Evolutionary conservation across 2,329 filamentous ascomycete genomes (phyloP), one percentile per base, ranked within the genome.

Genomic region (Endothia cerciana): DNA sequence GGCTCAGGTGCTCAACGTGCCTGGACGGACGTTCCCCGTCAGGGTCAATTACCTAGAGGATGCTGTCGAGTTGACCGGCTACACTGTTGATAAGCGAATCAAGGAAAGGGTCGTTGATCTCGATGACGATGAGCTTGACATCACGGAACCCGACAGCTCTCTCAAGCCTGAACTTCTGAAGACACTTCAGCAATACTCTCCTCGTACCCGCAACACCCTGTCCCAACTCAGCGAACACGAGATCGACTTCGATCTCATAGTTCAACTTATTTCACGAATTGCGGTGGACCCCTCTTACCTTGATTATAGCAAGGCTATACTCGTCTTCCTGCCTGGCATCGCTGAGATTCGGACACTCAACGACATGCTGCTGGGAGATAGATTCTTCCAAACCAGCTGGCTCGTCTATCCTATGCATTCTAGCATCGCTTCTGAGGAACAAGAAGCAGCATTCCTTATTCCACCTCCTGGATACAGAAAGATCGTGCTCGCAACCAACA

Each of bases 401-500:
- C 85, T 92, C 63, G 83, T 99, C 0, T 94, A 97, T 75, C 91
- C 93, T 15, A 83, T 99, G 43, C 95, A 99, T 75, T 98, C 95
- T 0, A 93, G 91, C 0, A 97, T 99, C 71, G 93, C 94, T 13
- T 97, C 91, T 57, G 94, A 98, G 73, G 95, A 99, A 68, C 95
- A 99, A 75, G 94, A 99, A 77, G 89, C 91, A 41, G 95, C 95
- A 0, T 99, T 99, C 75, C 81, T 92, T 6, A 80, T 97, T 0
- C 95, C 95, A 6, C 93, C 94, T 0, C 84, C 83, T 3, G 94
- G 94, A 0, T 83, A 89, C 65, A 87, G 94, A 69, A 99, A 99
- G 79, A 95, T 99, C 69, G 94, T 99, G 1, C 85, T 99, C 63
- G 94, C 95, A 1, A 99, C 95, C 17, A 99, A 99, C 74, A 99